Evolutionary conservation across 371 early-diverging fungal genomes (phyloP), one percentile per base, ranked within the genome.

Genomic region (Lichtheimia hyalospora): DNA sequence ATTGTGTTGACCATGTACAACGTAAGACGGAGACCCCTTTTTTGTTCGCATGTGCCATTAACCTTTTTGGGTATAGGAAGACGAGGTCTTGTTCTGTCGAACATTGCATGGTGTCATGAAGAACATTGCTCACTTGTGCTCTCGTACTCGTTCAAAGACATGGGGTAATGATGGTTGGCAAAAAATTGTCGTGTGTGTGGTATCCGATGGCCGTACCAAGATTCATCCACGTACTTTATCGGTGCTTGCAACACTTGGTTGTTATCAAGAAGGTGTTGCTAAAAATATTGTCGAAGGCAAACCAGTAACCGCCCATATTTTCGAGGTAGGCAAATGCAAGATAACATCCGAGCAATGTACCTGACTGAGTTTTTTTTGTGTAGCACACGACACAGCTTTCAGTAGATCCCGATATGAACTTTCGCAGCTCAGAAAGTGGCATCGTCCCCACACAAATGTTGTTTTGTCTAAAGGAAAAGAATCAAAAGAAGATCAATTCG

Each of bases 151-250:
- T 53, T 92, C 91, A 54, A 67, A 74, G 44, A 89, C 85, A 4
- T 96, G 96, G 96, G 96, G 96, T 14, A 71, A 79, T 18, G 86
- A 92, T 15, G 93, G 93, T 0, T 97, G 97, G 97, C 85, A 95
- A 67, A 94, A 96, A 66, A 89, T 94, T 3, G 91, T 93, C n/a
- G 92, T 97, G 39, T 96, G 96, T 66, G 86, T 94, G 58, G 91
- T 92, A 25, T 86, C 93, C 5, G 90, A 85, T 60, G 87, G 85
- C 54, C 81, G 85, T 63, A 71, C 73, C 5, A 81, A 82, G 70
- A 84, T 90, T 58, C 80, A 91, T 67, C 78, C 82, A 21, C 84
- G 87, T 49, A 84, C 85, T 10, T 71, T 92, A 42, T 84, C 85
- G 54, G 81, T 89, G 16, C 79, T 93, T 50, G 90, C 89, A 21